phyloP scores from a whole-genome alignment of 2,329 filamentous ascomycete genomes.

The Exophiala bonariae region DNA sequence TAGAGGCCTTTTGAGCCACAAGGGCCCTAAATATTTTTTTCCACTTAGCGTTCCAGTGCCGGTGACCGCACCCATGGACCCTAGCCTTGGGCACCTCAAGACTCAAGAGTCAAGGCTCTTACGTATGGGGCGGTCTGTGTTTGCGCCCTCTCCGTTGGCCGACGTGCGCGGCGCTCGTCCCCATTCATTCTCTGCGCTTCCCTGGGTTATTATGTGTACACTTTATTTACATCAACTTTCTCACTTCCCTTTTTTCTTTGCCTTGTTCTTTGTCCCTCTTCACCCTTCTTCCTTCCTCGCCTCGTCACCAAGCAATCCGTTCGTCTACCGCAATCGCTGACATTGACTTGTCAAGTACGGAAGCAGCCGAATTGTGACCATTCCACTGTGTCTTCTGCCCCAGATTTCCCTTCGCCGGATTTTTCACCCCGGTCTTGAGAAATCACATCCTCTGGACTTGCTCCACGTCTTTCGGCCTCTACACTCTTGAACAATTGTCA shows the following conservation, averaged over 20 bases:
- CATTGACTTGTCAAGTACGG: conserved; percentile 54
- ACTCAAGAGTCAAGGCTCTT: too few relatives aligned
- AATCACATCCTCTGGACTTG: not conserved
- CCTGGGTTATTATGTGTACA: not conserved
- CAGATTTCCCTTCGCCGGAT: conserved; percentile 10
- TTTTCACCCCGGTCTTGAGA: not conserved
- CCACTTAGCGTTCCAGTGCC: too few relatives aligned
- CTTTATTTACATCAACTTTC: conserved; percentile 6
- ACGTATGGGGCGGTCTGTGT: too few relatives aligned
- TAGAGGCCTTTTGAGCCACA: too few relatives aligned
- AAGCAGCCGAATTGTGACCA: conserved; percentile 36
- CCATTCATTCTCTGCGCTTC: too few relatives aligned
- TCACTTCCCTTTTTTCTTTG: conserved; percentile 2
- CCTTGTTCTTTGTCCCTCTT: conserved; percentile 17
- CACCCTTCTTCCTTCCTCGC: conserved; percentile 28
- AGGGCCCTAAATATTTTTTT: too few relatives aligned
- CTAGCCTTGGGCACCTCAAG: too few relatives aligned
- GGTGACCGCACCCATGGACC: too few relatives aligned
- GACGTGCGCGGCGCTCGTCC: conserved; percentile 1
- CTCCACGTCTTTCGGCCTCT: not conserved
- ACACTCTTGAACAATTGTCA: not conserved
- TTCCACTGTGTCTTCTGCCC: conserved; percentile 11
- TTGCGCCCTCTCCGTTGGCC: not conserved
- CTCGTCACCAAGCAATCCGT: conserved; percentile 30
- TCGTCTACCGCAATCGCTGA: conserved; percentile 40